A percentile compares a stretch with the other conserved stretches of the same genome.
These are phyloP conservation scores for Colletotrichum sp. DNA, from an alignment of 2,329 filamentous ascomycete genomes.

Conservation along the genomic window DNA sequence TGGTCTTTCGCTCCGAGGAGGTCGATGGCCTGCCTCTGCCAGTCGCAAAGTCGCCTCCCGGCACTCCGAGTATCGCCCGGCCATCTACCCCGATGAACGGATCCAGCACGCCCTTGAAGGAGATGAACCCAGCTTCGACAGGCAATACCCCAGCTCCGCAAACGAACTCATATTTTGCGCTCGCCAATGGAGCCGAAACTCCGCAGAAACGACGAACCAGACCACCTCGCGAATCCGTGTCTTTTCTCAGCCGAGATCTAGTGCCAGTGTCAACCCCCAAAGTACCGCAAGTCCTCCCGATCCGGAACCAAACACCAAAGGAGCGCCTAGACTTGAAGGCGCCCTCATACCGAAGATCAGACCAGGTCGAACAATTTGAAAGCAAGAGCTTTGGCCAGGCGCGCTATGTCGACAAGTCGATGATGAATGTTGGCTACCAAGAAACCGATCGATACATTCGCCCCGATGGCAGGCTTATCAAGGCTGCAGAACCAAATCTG, in stretches of 20 bases:
- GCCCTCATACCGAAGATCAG: conserved; percentile 77
- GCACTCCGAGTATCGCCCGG: conserved; percentile 30
- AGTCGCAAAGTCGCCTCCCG: conserved; percentile 34
- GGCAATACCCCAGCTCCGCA: conserved; percentile 48
- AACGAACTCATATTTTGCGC: conserved; percentile 34
- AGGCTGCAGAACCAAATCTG: conserved; percentile 62
- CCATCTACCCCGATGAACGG: conserved; percentile 48
- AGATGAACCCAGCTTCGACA: conserved; percentile 47
- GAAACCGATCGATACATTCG: conserved; percentile 89
- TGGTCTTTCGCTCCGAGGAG: conserved; percentile 81
- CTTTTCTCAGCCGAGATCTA: conserved; percentile 56
- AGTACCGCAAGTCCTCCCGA: conserved; percentile 72
- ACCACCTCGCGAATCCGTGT: conserved; percentile 55
- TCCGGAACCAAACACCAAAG: conserved; percentile 80
- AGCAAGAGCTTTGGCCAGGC: conserved; percentile 84
- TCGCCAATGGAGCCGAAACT: conserved; percentile 36
- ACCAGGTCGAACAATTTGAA: conserved; percentile 81
- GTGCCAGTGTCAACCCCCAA: conserved; percentile 54
- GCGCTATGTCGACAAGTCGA: conserved; percentile 93
- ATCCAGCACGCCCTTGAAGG: conserved; percentile 51
- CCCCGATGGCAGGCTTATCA: conserved; percentile 75
- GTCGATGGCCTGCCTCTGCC: conserved; percentile 75
- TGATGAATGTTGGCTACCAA: conserved; percentile 96
- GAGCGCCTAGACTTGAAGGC: conserved; percentile 80
- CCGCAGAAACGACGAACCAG: conserved; percentile 50